These are phyloP conservation scores for Fusarium lateritium DNA, from an alignment of 2,329 filamentous ascomycete genomes.

Conservation along the genomic window DNA sequence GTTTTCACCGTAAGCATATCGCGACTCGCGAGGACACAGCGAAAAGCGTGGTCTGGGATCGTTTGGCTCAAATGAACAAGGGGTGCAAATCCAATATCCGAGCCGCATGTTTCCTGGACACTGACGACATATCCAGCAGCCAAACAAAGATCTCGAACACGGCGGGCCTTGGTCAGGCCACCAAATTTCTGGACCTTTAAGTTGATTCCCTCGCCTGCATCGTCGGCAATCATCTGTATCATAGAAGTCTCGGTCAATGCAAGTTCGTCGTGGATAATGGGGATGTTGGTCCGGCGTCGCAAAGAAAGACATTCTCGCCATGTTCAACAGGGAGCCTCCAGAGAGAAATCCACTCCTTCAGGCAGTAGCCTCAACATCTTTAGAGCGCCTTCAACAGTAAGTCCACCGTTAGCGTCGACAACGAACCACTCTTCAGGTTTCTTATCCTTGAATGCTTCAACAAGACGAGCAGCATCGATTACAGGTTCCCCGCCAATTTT, in stretches of 20 bases:
- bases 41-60: conserved; percentile 26
- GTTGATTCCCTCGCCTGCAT: conserved; percentile 34
- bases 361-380: conserved; percentile 38
- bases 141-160: conserved; percentile 36
- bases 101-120: conserved; percentile 35
- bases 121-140: conserved; percentile 38
- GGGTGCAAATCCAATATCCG: conserved; percentile 37
- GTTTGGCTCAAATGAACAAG: conserved; percentile 39
- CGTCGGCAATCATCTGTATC: conserved; percentile 32
- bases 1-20: conserved; percentile 35
- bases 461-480: conserved; percentile 28
- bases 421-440: conserved; percentile 37
- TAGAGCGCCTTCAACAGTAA: conserved; percentile 36
- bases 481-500: conserved; percentile 33
- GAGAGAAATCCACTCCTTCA: conserved; percentile 34
- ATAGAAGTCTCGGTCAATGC: conserved; percentile 32
- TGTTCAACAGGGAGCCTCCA: conserved; percentile 39
- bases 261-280: conserved; percentile 39
- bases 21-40: conserved; percentile 36
- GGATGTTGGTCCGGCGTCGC: conserved; percentile 23
- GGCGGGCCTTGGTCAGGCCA: conserved; percentile 33
- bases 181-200: conserved; percentile 42
- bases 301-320: conserved; percentile 32
- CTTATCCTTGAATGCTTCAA: conserved; percentile 33
- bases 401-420: conserved; percentile 35